Evolutionary conservation across 2,329 filamentous ascomycete genomes (phyloP).

Genomic region (Phialocephala sp.): DNA sequence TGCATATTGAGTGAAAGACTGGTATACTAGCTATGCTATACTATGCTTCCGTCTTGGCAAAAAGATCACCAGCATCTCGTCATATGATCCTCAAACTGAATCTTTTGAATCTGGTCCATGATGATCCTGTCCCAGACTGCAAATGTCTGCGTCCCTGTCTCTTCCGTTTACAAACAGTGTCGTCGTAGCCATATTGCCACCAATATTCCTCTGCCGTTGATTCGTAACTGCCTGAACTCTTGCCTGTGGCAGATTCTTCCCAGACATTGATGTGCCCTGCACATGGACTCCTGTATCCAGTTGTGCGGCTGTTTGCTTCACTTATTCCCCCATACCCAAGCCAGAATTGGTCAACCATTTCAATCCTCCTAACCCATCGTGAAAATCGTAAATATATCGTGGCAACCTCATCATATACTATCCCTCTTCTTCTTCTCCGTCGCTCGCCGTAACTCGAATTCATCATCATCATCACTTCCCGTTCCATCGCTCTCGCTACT

Average conservation of each 20-base stretch:
- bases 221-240: neutral
- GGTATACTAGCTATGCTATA: neutral
- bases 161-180: too few relatives aligned
- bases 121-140: neutral
- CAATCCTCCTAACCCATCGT: too few relatives aligned
- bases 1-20: neutral
- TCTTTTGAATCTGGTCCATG: neutral
- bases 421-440: neutral
- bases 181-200: neutral
- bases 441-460: slow-evolving; percentile 28
- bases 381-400: neutral
- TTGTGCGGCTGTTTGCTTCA: too few relatives aligned
- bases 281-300: neutral
- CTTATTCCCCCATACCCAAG: too few relatives aligned
- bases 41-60: too few relatives aligned
- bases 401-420: neutral
- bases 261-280: neutral
- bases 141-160: too few relatives aligned
- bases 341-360: too few relatives aligned
- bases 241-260: neutral
- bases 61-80: neutral
- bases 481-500: slow-evolving; percentile 59
- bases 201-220: neutral
- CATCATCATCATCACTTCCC: slow-evolving; percentile 52
- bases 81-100: neutral